These are phyloP conservation scores for Phialophora tarda DNA, from an alignment of 2,329 filamentous ascomycete species.

Conservation along the genomic window DNA sequence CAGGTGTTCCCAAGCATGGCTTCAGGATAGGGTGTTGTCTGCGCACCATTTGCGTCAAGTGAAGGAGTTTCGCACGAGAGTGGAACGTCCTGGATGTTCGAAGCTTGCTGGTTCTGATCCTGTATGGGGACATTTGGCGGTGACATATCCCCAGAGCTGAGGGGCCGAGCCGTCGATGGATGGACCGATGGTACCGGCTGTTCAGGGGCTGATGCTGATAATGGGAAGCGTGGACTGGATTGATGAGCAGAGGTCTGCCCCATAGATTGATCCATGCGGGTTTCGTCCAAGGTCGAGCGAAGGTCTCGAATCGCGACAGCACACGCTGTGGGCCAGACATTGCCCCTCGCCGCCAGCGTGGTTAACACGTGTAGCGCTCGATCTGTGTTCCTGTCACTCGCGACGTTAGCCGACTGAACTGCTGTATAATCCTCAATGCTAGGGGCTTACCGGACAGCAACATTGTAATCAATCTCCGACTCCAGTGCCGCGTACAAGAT, in stretches of 20 bases:
- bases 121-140: not conserved
- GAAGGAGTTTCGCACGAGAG: not conserved
- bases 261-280: conserved; percentile 42
- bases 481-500: conserved; percentile 58
- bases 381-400: conserved; percentile 17
- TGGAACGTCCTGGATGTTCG: not conserved
- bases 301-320: conserved; percentile 45
- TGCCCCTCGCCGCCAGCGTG: conserved; percentile 45
- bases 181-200: not conserved
- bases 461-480: conserved; percentile 48
- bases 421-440: not conserved
- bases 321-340: conserved; percentile 49
- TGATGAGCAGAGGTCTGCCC: not conserved
- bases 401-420: not conserved
- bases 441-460: conserved; percentile 49
- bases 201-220: not conserved
- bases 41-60: not conserved
- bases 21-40: conserved; percentile 5
- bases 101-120: not conserved
- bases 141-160: not conserved
- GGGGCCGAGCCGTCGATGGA: not conserved
- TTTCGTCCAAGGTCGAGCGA: conserved; percentile 34
- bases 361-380: conserved; percentile 45
- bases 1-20: conserved; percentile 12
- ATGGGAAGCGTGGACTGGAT: not conserved